Percentiles rank a stretch among this genome's conserved stretches.
These are phyloP conservation scores for Cucurbita argyrosperma DNA, from an alignment of 306 rosid species.

Conservation along the genomic window DNA sequence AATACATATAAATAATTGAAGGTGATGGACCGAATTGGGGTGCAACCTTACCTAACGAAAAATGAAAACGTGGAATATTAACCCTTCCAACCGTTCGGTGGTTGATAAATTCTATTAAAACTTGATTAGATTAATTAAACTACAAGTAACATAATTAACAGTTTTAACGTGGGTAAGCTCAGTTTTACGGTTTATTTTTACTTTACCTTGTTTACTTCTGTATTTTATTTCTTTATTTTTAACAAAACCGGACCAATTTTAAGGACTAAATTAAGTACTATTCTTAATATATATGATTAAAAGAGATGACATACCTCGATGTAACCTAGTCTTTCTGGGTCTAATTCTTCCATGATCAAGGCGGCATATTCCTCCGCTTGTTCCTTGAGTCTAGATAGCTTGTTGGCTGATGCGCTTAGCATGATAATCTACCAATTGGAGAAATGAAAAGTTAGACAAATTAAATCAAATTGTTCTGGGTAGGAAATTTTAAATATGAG, in stretches of 20 bases:
- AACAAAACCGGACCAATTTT: no score
- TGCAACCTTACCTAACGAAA: background rate
- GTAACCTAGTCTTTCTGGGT: slow-evolving; percentile 91
- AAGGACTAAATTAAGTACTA: no score
- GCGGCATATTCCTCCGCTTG: slow-evolving; percentile 99
- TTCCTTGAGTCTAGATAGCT: slow-evolving; percentile 79
- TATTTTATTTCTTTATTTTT: no score
- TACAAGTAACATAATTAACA: background rate
- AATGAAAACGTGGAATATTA: background rate
- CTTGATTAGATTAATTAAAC: background rate
- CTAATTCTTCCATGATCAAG: slow-evolving; percentile 93
- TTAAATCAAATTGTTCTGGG: background rate
- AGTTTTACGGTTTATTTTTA: no score
- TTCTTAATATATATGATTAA: no score
- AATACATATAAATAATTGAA: background rate
- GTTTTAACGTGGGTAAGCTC: no score
- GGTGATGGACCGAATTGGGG: background rate
- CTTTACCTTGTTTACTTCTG: no score
- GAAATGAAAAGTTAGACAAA: background rate
- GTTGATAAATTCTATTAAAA: background rate
- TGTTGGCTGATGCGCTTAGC: slow-evolving; percentile 95
- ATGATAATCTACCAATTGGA: slow-evolving; percentile 51
- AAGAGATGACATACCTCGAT: slow-evolving; percentile 51
- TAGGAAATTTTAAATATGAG: background rate
- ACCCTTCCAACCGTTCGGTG: no score